Evolutionary conservation across 1,139 yeast genomes (phyloP), one percentile per base, ranked within the genome.

Genomic region (Pichia sp.): DNA sequence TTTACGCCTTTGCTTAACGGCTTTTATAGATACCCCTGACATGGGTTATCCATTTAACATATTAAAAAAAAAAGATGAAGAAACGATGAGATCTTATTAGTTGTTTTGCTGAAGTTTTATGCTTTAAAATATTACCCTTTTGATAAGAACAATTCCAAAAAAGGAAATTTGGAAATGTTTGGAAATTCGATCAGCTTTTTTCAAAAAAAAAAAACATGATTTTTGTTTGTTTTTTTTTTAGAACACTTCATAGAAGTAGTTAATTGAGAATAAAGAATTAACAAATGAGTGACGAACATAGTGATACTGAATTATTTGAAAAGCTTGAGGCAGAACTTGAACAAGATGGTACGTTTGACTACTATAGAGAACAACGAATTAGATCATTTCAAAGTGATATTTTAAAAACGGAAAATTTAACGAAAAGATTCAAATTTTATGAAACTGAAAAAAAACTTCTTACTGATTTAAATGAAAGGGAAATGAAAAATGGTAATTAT

Each of bases 361-460:
- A 32, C 23, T 47, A 47, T 16, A 30, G 48, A 22, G 30, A 34
- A 8, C 36, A 52, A 71, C 58, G 76, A 74, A 60, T 60, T 74
- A 63, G 61, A 66, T 57, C 54, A 60, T 47, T 56, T 76, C 63
- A 29, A 69, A 69, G 26, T 63, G 65, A 40, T 31, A 1, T 55
- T 56, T 7, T 51, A 51, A 9, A 40, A 57, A 1, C 11, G 47
- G 39, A 64, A 65, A 46, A 55, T 67, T 30, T 42, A 16, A 24
- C 30, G 68, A 3, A 65, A 11, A 35, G 47, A 12, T 50, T 51
- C 25, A 37, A 26, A 33, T 70, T 47, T 80, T 81, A 76, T 20
- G 56, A 58, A 0, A 68, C 69, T 29, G 95, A 85, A 58, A 75
- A 76, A 49, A 71, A 70, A 37, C 65, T 84, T 26, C 73, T 86